A percentile compares a stretch with the other conserved stretches of the same genome.
Evolutionary conservation across 495 filamentous ascomycete species (phyloP).

Genomic region (Penicillium robsamsonii): DNA sequence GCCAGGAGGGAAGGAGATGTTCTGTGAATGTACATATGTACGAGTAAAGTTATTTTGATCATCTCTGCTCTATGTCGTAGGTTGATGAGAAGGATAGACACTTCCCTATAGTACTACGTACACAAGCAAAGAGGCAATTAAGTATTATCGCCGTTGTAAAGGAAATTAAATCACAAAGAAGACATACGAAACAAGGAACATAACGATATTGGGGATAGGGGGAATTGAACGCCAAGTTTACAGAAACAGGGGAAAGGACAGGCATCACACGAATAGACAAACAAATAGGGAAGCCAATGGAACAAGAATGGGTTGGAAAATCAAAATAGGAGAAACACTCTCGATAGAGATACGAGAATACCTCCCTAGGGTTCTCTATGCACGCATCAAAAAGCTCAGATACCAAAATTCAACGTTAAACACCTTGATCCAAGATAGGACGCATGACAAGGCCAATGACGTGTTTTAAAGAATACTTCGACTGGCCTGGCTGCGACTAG

Average conservation of each 20-base stretch:
- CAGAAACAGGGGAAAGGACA: conserved; percentile 1
- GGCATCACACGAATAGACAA: background rate
- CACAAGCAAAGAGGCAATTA: background rate
- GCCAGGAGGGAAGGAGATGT: background rate
- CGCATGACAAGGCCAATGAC: background rate
- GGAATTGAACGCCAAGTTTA: conserved; percentile 10
- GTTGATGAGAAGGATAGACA: background rate
- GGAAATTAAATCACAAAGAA: conserved; percentile 1
- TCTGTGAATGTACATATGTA: background rate
- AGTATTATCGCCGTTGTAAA: conserved; percentile 8
- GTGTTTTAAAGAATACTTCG: conserved; percentile 1
- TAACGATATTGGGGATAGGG: background rate
- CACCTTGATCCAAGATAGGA: background rate
- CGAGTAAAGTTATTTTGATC: background rate
- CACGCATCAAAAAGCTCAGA: background rate
- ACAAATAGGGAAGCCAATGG: background rate
- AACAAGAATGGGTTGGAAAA: background rate
- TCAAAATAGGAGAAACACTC: background rate
- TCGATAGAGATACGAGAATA: conserved; percentile 3
- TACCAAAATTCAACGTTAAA: background rate
- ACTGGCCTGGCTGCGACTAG: conserved; percentile 25
- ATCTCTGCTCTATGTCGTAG: background rate
- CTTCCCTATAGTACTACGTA: background rate
- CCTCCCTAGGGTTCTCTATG: background rate
- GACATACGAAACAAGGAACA: conserved; percentile 4